Evolutionary conservation across 2,329 filamentous ascomycete species (phyloP).

Genomic region (Hymenoscyphus albidus): DNA sequence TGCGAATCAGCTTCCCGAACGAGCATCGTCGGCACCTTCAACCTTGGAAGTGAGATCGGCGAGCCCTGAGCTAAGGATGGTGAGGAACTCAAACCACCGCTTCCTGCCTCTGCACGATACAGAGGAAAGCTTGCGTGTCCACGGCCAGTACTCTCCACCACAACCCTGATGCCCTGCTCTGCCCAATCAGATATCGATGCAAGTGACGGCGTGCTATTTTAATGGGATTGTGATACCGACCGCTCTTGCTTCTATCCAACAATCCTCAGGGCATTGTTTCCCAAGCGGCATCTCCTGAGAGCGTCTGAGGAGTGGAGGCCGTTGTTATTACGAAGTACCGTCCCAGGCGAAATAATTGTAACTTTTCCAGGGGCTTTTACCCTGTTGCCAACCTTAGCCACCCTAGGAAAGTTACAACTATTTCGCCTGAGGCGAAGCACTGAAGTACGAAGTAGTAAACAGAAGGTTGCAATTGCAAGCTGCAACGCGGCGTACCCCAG

Average conservation of each 20-base stretch:
- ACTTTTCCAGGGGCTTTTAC: no score
- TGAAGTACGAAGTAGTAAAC: no score
- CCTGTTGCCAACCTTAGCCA: no score
- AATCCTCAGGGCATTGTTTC: background rate
- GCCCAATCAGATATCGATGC: background rate
- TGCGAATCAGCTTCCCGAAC: slow-evolving; percentile 6
- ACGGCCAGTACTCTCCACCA: slow-evolving; percentile 1
- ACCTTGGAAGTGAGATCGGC: background rate
- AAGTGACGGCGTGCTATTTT: background rate
- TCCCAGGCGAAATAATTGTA: no score
- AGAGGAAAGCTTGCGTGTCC: slow-evolving; percentile 7
- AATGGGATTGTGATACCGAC: background rate
- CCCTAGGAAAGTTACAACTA: no score
- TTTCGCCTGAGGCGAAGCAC: no score
- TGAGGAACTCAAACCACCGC: background rate
- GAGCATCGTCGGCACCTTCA: background rate
- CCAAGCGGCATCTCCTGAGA: background rate
- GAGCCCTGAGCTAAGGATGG: background rate
- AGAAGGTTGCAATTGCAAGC: slow-evolving; percentile 8
- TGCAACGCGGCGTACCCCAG: background rate
- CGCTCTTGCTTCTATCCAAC: background rate
- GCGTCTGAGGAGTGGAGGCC: slow-evolving; percentile 4
- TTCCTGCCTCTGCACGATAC: background rate
- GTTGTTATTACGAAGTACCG: background rate
- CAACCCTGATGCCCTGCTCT: background rate